Base-by-base conservation (phyloP, 129 eudicot genomes). In the Arctium minus region DNA sequence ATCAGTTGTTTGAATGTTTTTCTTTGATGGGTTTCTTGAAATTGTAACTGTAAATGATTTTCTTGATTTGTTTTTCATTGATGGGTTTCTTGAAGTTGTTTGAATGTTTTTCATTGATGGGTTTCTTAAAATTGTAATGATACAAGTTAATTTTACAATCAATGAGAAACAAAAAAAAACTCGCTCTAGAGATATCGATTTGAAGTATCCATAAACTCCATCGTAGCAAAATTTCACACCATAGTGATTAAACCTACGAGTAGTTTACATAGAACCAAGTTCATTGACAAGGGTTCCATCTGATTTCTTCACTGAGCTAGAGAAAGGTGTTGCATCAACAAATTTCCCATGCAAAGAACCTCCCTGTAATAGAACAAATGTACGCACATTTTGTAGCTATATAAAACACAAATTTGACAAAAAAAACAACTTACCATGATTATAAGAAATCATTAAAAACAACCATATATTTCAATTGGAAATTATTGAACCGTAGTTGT, bases 201-300 rank as follows among this genome's bases (percentile, higher is more conserved):
- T 22, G 27, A 22, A 22, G 27, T 22, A 22, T 22, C 99, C 99
- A 74, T 91, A 96, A 70, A 96, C 87, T 30, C 99, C 99, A 76
- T 98, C 93, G 76, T 96, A 96, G 32, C 93, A 70, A 62, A 91
- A 92, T 85, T 96, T 98, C 0, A 31, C 31, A n/a, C 99, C 99
- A 76, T 90, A 89, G 77, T 89, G 83, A 35, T 96, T 90, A 72
- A 92, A 96, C 50, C 99, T 98, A 29, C 84, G 79, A 12, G 88
- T 74, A 9, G 85, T 77, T 80, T 93, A 87, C 91, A 85, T 68
- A 2, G 98, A 86, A 74, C 97, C 97, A 72, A 96, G 97, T 60
- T 96, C 97, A 80, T 93, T 89, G 18, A 93, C 92, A 36, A 93
- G 22, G 46, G 62, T 83, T 18, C 17, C 87, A 29, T 85, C 77